phyloP scores from a whole-genome alignment of 495 filamentous ascomycete species.

The Hypoxylon fragiforme region DNA sequence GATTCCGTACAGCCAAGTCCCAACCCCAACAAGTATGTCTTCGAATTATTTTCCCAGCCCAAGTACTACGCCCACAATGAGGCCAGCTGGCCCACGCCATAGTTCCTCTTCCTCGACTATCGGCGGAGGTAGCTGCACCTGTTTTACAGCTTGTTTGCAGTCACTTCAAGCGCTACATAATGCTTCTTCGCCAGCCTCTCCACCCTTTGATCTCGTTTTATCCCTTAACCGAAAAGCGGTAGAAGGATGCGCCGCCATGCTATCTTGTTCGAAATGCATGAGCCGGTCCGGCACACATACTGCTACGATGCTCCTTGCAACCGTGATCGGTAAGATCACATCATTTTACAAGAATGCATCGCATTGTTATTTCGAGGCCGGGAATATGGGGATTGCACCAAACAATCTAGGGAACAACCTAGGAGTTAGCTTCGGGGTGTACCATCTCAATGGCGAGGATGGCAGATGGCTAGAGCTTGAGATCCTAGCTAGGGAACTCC shows the following conservation, averaged over 20 bases:
- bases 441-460: slow-evolving; percentile 49
- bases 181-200: slow-evolving; percentile 42
- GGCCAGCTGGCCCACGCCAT: slow-evolving; percentile 35
- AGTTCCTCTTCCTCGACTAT: slow-evolving; percentile 37
- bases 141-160: slow-evolving; percentile 52
- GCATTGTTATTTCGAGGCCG: slow-evolving; percentile 42
- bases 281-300: slow-evolving; percentile 46
- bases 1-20: slow-evolving; percentile 40
- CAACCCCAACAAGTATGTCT: slow-evolving; percentile 36
- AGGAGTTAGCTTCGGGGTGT: slow-evolving; percentile 48
- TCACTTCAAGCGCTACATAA: slow-evolving; percentile 51
- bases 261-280: slow-evolving; percentile 48
- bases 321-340: slow-evolving; percentile 52
- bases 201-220: slow-evolving; percentile 50
- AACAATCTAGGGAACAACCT: slow-evolving; percentile 30
- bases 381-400: slow-evolving; percentile 25
- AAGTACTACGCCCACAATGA: slow-evolving; percentile 39
- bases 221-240: slow-evolving; percentile 52
- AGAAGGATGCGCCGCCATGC: slow-evolving; percentile 51
- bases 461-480: slow-evolving; percentile 49
- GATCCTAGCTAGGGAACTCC: slow-evolving; percentile 50
- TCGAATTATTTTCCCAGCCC: slow-evolving; percentile 45
- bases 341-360: slow-evolving; percentile 50
- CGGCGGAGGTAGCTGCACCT: slow-evolving; percentile 44
- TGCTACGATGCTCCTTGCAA: slow-evolving; percentile 51